phyloP scores from a whole-genome alignment of 257 asterid genomes.

The Eustoma russellianum region DNA sequence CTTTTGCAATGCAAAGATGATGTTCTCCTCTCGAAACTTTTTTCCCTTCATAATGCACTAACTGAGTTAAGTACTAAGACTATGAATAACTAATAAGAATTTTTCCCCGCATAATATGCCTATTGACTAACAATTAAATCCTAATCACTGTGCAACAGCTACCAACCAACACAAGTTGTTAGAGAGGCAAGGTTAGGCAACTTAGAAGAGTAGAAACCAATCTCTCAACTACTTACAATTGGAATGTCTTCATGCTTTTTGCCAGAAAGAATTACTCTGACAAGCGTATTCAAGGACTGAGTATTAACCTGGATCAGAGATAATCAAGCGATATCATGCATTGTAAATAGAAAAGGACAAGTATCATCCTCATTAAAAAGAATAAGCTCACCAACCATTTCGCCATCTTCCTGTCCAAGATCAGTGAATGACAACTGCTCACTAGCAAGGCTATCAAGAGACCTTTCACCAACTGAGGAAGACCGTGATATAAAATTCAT shows the following conservation, averaged over 20 bases:
- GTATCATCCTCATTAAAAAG: background rate
- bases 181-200: too few species aligned
- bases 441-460: constrained; percentile 28
- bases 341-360: constrained; percentile 1
- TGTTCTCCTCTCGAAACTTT: too few species aligned
- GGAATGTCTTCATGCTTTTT: constrained; percentile 75
- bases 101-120: background rate
- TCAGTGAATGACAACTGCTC: constrained; percentile 26
- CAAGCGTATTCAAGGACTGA: constrained; percentile 37
- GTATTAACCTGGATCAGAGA: constrained; percentile 44
- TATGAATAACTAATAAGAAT: too few species aligned
- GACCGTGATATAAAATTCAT: constrained; percentile 42
- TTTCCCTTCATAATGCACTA: too few species aligned
- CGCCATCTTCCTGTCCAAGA: constrained; percentile 24
- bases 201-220: background rate
- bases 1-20: too few species aligned
- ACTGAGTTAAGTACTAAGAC: too few species aligned
- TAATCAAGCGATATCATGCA: background rate
- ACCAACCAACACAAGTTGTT: too few species aligned
- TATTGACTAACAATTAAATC: too few species aligned
- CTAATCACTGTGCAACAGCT: too few species aligned
- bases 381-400: constrained; percentile 35
- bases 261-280: constrained; percentile 52
- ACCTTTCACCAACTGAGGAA: constrained; percentile 38
- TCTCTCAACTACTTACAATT: constrained; percentile 35